These are phyloP conservation scores for Kregervanrija fluxuum DNA, from an alignment of 805 yeast species.

Conservation along the genomic window DNA sequence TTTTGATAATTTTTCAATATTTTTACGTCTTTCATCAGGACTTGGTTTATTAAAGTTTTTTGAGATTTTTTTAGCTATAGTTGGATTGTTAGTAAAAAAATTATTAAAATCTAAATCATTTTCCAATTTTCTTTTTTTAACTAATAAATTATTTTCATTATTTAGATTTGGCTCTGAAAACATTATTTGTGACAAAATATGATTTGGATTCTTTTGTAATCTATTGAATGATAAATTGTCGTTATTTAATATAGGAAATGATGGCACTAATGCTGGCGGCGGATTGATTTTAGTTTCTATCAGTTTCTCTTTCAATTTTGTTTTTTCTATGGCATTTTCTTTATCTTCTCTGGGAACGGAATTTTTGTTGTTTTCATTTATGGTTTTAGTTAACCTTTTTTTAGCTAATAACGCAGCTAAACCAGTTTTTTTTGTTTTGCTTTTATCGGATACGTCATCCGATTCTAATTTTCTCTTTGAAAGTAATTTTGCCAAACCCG, in stretches of 20 bases:
- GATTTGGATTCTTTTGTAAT: neutral
- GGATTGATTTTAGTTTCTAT: neutral
- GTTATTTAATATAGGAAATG: neutral
- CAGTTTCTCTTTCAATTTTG: neutral
- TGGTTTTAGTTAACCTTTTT: neutral
- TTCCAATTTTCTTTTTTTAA: neutral
- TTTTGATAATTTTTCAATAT: slow-evolving; percentile 20
- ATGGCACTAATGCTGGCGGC: neutral
- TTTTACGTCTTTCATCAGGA: slow-evolving; percentile 58
- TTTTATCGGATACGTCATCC: neutral
- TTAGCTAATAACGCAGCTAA: neutral
- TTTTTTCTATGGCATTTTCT: neutral
- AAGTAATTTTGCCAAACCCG: slow-evolving; percentile 1
- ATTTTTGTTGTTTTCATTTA: neutral
- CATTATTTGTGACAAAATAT: slow-evolving; percentile 1
- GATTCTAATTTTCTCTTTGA: neutral
- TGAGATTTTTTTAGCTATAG: slow-evolving; percentile 35
- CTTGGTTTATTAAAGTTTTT: slow-evolving; percentile 61
- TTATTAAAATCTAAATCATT: slow-evolving; percentile 1
- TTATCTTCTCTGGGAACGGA: neutral
- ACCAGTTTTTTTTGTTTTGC: neutral
- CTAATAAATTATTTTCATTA: neutral
- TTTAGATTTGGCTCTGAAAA: neutral
- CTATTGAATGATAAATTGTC: neutral
- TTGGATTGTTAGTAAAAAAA: slow-evolving; percentile 32